Percentiles rank a stretch among this genome's conserved stretches.
Evolutionary conservation across 257 asterid species (phyloP).

Genomic region (Asclepias syriaca): DNA sequence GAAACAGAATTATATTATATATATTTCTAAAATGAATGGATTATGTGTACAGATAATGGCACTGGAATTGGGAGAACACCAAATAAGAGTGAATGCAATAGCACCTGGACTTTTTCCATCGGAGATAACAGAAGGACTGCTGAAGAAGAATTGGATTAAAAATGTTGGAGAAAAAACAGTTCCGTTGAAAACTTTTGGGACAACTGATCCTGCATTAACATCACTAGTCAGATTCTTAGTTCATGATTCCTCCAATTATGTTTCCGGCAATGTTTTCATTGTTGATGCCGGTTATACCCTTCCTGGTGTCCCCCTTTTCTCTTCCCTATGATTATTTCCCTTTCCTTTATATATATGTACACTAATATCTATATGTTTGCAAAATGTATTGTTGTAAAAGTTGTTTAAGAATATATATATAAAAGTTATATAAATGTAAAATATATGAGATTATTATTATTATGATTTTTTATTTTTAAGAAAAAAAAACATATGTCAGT

Average conservation of each 20-base stretch:
- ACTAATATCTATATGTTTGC: too few species aligned
- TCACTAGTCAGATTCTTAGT: slow-evolving; percentile 14
- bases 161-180: slow-evolving; percentile 4
- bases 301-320: slow-evolving; percentile 12
- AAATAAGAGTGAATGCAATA: slow-evolving; percentile 10
- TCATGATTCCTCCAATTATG: slow-evolving; percentile 17
- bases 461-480: too few species aligned
- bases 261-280: slow-evolving; percentile 15
- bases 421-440: too few species aligned
- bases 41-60: slow-evolving; percentile 14
- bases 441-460: too few species aligned
- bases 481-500: too few species aligned
- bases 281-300: slow-evolving; percentile 18
- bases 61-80: slow-evolving; percentile 14
- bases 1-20: too few species aligned
- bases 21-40: too few species aligned
- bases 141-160: slow-evolving; percentile 3
- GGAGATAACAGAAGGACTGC: slow-evolving; percentile 10
- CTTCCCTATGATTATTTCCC: neutral
- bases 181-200: slow-evolving; percentile 10
- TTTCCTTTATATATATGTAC: too few species aligned
- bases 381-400: too few species aligned
- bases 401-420: too few species aligned
- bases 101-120: slow-evolving; percentile 8
- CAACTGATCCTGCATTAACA: slow-evolving; percentile 12